A percentile compares a stretch with the other conserved stretches of the same genome.
These are phyloP conservation scores for Thecaphora thlaspeos DNA, from an alignment of 1,284 basidiomycete species.

Conservation along the genomic window DNA sequence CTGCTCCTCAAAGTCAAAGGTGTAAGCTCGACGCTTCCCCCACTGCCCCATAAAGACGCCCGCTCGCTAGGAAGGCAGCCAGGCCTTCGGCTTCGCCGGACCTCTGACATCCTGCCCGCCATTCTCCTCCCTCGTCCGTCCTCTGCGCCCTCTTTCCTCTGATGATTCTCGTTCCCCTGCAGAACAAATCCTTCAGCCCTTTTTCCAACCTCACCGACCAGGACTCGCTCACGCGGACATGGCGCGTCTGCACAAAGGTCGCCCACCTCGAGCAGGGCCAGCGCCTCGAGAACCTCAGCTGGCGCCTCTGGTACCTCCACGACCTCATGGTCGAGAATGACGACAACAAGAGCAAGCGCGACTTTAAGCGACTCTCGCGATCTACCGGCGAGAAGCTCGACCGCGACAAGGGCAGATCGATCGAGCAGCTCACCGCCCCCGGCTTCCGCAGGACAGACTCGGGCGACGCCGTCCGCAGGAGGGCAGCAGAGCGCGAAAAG, in stretches of 20 bases:
- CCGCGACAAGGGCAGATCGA: slow-evolving; percentile 27
- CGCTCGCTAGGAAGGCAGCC: too few species aligned
- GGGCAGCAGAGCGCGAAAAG: slow-evolving; percentile 31
- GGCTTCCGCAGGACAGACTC: slow-evolving; percentile 35
- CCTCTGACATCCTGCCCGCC: too few species aligned
- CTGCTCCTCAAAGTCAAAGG: slow-evolving; percentile 39
- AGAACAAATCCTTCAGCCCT: slow-evolving; percentile 44
- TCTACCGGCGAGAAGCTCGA: slow-evolving; percentile 40
- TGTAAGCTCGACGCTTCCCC: not conserved
- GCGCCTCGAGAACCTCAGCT: slow-evolving; percentile 46
- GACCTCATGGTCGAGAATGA: slow-evolving; percentile 37
- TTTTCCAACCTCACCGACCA: slow-evolving; percentile 44
- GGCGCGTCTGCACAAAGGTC: slow-evolving; percentile 41
- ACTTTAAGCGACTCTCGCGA: slow-evolving; percentile 32
- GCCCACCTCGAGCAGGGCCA: slow-evolving; percentile 48
- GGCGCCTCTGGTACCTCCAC: slow-evolving; percentile 45
- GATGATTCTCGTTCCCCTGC: too few species aligned
- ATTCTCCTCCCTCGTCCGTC: too few species aligned
- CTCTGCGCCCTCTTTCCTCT: too few species aligned
- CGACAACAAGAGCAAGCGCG: slow-evolving; percentile 27
- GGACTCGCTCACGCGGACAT: slow-evolving; percentile 33
- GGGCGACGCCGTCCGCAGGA: slow-evolving; percentile 29
- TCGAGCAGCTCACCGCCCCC: slow-evolving; percentile 35
- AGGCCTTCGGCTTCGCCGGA: too few species aligned
- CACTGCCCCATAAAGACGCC: too few species aligned